Base-by-base conservation (phyloP, 169 alveolate genomes). In the Plasmodium vinckei region DNA sequence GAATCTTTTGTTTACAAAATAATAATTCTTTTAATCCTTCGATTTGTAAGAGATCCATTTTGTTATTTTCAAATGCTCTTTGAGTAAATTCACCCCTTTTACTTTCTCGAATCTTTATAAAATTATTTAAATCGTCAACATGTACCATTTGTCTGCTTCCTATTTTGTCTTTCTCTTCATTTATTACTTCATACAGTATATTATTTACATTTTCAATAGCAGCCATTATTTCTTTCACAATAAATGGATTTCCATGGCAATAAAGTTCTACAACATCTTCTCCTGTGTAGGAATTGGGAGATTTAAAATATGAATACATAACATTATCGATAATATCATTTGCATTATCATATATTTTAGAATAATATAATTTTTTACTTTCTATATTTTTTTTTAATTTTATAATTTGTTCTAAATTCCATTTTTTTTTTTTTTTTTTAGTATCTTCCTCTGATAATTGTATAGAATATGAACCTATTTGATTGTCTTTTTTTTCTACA, bases 221-320 rank as follows among this genome's bases (percentile, higher is more conserved):
- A 1, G 15, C 51, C 88, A 93, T 88, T 21, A 93, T 86, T 67
- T 91, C 94, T 9, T 79, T 57, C 5, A 93, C 86, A 23, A 93
- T 75, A 13, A 91, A 89, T 13, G 82, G 87, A 73, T 92, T 92
- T 6, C 96, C 96, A 77, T 93, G 96, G 13, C 95, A 92, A 46
- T 93, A 94, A 6, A 93, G 75, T 46, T 93, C 96, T n/a, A 93
- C 94, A 0, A 92, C 92, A n/a, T 93, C 96, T 23, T 93, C 96
- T n/a, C 96, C 96, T 88, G 96, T 93, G 51, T 65, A 93, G 9
- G 96, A 93, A 21, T 92, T 89, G 19, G 96, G 96, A 12, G 57
- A 25, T n/a, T 73, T 61, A 61, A 73, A 73, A 47, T 44, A 73
- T 9, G 67, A 23, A 17, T 44, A 73, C 44, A 73, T 46, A 15